Evolutionary conservation across 192 early-diverging fungal species (phyloP).

Genomic region (Coemansia erecta): DNA sequence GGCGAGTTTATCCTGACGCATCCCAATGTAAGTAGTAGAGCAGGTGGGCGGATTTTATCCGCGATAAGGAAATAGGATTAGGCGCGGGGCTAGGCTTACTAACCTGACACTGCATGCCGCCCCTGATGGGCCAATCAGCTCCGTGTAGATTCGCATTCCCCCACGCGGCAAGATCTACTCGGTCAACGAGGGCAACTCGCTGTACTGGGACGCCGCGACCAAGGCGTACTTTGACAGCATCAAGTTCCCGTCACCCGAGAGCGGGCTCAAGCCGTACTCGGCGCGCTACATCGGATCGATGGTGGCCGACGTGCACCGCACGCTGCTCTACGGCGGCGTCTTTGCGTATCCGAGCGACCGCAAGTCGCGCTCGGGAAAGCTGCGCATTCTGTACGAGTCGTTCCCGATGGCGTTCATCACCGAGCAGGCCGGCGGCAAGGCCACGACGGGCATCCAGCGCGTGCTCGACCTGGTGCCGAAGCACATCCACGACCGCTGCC

Average conservation of each 20-base stretch:
- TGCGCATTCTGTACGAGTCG: slow-evolving; percentile 95
- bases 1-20: slow-evolving; percentile 99
- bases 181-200: slow-evolving; percentile 94
- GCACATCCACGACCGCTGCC: slow-evolving; percentile 84
- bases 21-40: slow-evolving; percentile 53
- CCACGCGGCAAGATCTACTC: slow-evolving; percentile 94
- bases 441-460: slow-evolving; percentile 75
- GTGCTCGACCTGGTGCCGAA: slow-evolving; percentile 86
- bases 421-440: slow-evolving; percentile 95
- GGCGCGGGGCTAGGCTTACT: too few relatives aligned
- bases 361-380: slow-evolving; percentile 83
- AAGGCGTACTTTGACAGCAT: slow-evolving; percentile 85
- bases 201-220: slow-evolving; percentile 85
- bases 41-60: not conserved
- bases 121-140: too few relatives aligned
- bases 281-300: slow-evolving; percentile 97
- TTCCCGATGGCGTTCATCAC: slow-evolving; percentile 97
- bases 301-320: slow-evolving; percentile 98
- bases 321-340: slow-evolving; percentile 86
- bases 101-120: too few relatives aligned
- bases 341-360: slow-evolving; percentile 83
- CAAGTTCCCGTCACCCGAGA: slow-evolving; percentile 74
- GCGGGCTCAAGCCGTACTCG: slow-evolving; percentile 80
- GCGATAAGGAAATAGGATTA: not conserved
- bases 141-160: slow-evolving; percentile 62